Evolutionary conservation across 192 early-diverging fungal species (phyloP).

Genomic region (Helicostylum pulchrum): DNA sequence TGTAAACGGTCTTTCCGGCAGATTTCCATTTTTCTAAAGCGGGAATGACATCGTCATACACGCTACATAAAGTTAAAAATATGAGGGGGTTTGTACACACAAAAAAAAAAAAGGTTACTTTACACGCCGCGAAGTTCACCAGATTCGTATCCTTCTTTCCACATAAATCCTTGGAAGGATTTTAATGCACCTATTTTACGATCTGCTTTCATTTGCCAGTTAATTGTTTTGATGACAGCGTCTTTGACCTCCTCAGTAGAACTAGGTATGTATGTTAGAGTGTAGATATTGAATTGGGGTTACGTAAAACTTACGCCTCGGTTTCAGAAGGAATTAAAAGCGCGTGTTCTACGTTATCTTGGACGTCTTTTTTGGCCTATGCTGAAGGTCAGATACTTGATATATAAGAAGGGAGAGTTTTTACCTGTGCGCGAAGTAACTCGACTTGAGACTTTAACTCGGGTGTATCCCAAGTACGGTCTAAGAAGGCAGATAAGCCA

Average conservation of each 20-base stretch:
- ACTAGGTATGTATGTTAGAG: conserved; percentile 21
- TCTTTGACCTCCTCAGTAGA: conserved; percentile 45
- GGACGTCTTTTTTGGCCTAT: conserved; percentile 48
- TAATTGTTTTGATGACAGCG: conserved; percentile 65
- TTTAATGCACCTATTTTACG: conserved; percentile 91
- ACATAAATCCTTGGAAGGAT: conserved; percentile 94
- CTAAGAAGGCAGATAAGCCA: conserved; percentile 66
- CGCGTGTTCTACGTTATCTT: conserved; percentile 37
- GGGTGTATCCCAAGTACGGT: conserved; percentile 42
- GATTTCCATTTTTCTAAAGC: conserved; percentile 72
- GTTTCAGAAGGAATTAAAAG: conserved; percentile 42
- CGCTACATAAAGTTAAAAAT: conserved; percentile 25
- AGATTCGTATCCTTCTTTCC: conserved; percentile 78
- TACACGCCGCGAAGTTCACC: conserved; percentile 76
- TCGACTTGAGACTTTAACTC: conserved; percentile 45
- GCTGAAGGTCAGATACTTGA: neutral
- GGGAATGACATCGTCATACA: conserved; percentile 85
- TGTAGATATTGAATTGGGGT: neutral
- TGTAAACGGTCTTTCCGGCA: conserved; percentile 67
- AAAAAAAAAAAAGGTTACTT: conserved; percentile 25
- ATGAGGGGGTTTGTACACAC: too few relatives aligned
- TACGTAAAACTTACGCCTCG: conserved; percentile 24
- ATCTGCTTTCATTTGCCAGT: conserved; percentile 82
- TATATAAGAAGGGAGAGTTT: neutral
- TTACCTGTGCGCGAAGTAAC: conserved; percentile 50